A percentile compares a stretch with the other conserved stretches of the same genome.
Conservation (phyloP, 2,329 filamentous ascomycete species). For the Calonectria pauciramosa region DNA sequence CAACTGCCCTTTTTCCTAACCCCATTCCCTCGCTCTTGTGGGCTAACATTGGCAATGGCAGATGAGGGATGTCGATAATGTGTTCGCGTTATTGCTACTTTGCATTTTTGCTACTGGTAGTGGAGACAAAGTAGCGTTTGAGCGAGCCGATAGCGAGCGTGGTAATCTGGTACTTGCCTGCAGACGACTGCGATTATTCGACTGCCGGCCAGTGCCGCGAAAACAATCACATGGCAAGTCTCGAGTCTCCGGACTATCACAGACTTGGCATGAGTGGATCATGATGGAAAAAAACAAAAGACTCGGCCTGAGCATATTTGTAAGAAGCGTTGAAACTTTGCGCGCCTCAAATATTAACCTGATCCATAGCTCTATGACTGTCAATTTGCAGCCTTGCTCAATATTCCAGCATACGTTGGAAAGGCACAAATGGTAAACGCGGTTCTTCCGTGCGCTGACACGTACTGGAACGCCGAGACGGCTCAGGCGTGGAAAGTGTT, state of each 20-base stretch:
- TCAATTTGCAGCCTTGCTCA: slow-evolving; percentile 6
- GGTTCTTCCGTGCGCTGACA: slow-evolving; percentile 1
- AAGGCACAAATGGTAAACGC: slow-evolving; percentile 10
- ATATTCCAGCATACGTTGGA: slow-evolving; percentile 1
- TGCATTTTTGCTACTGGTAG: slow-evolving; percentile 6
- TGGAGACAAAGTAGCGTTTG: slow-evolving; percentile 1
- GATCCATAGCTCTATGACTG: background rate
- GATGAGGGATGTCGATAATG: background rate
- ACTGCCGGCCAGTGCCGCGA: background rate
- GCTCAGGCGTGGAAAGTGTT: slow-evolving; percentile 5
- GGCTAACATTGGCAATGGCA: background rate
- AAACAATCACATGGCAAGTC: background rate
- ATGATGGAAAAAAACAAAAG: background rate
- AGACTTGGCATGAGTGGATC: background rate
- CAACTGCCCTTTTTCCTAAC: background rate
- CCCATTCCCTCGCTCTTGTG: background rate
- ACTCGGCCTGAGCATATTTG: slow-evolving; percentile 4
- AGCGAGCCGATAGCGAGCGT: slow-evolving; percentile 2
- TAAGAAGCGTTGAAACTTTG: background rate
- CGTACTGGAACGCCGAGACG: slow-evolving; percentile 2
- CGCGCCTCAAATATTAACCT: background rate
- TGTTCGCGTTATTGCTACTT: background rate
- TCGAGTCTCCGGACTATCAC: background rate
- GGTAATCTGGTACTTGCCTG: slow-evolving; percentile 10
- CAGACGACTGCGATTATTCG: background rate